Conservation (phyloP, 495 filamentous ascomycete genomes). For the Penicillium steckii region DNA sequence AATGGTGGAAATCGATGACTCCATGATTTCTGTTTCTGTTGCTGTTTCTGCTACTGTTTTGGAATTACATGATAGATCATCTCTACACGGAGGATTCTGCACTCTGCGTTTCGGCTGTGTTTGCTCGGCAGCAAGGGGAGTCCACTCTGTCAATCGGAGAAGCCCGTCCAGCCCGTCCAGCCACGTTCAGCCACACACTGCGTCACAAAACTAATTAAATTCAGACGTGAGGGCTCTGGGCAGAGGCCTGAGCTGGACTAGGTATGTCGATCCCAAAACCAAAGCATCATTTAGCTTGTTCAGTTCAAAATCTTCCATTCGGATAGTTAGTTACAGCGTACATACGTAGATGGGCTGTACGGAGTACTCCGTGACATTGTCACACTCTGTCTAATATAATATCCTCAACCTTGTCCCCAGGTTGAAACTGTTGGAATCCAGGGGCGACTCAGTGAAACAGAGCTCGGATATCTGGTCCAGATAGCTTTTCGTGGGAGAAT, state of each 20-base stretch:
- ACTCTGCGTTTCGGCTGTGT: background rate
- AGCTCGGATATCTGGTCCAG: too few species aligned
- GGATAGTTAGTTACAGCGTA: too few species aligned
- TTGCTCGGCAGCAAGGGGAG: background rate
- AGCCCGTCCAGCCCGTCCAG: slow-evolving; percentile 8
- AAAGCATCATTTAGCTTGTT: slow-evolving; percentile 3
- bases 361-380: too few species aligned
- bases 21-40: background rate
- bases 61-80: background rate
- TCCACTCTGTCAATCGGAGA: slow-evolving; percentile 11
- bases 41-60: background rate
- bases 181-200: slow-evolving; percentile 5
- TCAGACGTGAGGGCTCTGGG: background rate
- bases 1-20: slow-evolving; percentile 16
- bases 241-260: background rate
- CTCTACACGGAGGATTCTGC: too few species aligned
- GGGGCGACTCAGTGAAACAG: too few species aligned
- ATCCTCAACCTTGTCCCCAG: too few species aligned
- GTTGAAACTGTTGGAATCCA: slow-evolving; percentile 9
- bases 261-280: background rate
- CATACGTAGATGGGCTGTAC: too few species aligned
- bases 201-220: slow-evolving; percentile 1
- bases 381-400: too few species aligned
- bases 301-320: background rate
- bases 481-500: background rate